Evolutionary conservation across 352 stramenopile genomes (phyloP), one percentile per base, ranked within the genome.

Genomic region (Phytophthora pisi): DNA sequence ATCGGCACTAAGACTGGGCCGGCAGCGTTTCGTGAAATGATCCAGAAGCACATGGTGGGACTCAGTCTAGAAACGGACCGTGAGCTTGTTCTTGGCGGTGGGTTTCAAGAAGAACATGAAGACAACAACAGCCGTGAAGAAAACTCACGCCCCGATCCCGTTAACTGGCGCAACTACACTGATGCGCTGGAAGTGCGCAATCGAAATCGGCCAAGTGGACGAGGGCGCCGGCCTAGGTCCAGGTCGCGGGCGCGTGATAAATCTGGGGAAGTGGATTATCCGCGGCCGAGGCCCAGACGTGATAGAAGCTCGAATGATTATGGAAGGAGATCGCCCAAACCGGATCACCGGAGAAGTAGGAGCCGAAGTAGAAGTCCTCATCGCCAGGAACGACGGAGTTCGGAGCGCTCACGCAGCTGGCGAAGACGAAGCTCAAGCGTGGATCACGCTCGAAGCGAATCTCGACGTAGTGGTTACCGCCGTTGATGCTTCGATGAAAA

Each of bases 31-130:
- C 79, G 82, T 20, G 83, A 91, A 53, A 66, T 93, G 60, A 81
- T 93, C 9, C 67, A 75, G 4, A 88, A 82, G 45, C 80, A 89
- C 51, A 93, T 93, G 83, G 49, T 82, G 26, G 72, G 66, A 0
- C 72, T 91, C 24, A 84, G 77, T 59, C 42, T 84, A 40, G 75
- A 79, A 38, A 74, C 57, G 0, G 78, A 75, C 38, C 66, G 78
- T 8, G 66, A 84, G 20, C 62, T 90, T 1, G 62, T 63, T 23
- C 66, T 63, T 43, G 67, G 58, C 23, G 71, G 67, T 70, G 71
- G 67, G 0, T 73, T 75, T 49, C 36, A 46, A 10, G 49, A 63
- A 26, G 51, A 61, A 8, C 46, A 34, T 6, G 11, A 7, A 28
- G 16, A 26, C 2, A 58, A 13, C 20, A 70, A 57, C 20, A 10